Percentiles rank a stretch among this genome's conserved stretches.
These are phyloP conservation scores for Rhizopus sp. DNA, from an alignment of 371 early-diverging fungal species.

Conservation along the genomic window DNA sequence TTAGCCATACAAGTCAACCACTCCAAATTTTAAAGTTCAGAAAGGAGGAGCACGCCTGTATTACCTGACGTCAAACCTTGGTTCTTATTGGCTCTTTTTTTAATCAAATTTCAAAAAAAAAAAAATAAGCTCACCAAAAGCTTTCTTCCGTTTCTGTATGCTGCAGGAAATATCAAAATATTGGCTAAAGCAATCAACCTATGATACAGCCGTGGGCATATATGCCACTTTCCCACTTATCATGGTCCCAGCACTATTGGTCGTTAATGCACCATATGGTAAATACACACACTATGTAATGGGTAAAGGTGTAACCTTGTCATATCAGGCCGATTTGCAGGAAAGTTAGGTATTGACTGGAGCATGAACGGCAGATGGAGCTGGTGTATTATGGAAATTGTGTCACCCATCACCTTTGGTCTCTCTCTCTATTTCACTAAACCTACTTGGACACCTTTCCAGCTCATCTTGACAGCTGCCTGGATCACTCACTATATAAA, in stretches of 20 bases:
- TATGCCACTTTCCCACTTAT: slow-evolving; percentile 22
- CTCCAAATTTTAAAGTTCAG: too few species aligned
- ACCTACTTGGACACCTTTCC: slow-evolving; percentile 28
- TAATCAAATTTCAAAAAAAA: too few species aligned
- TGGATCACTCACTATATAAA: slow-evolving; percentile 66
- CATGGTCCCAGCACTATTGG: slow-evolving; percentile 16
- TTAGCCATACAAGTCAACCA: too few species aligned
- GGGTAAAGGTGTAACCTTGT: not conserved
- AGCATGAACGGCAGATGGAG: slow-evolving; percentile 37
- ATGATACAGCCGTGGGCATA: slow-evolving; percentile 20
- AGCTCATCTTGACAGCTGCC: slow-evolving; percentile 28
- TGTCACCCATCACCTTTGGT: slow-evolving; percentile 36
- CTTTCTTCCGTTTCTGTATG: too few species aligned
- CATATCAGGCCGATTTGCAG: slow-evolving; percentile 28
- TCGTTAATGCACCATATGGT: slow-evolving; percentile 33
- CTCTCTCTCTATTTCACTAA: slow-evolving; percentile 17
- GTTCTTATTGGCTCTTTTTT: too few species aligned
- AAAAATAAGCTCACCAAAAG: too few species aligned
- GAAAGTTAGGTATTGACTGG: slow-evolving; percentile 24
- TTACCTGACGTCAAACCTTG: too few species aligned
- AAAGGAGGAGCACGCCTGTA: too few species aligned
- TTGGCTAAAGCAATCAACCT: slow-evolving; percentile 19
- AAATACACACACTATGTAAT: not conserved
- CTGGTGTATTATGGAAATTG: slow-evolving; percentile 46
- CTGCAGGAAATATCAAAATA: not conserved